phyloP scores from a whole-genome alignment of 2,329 filamentous ascomycete species.

The Fusarium drepaniforme region DNA sequence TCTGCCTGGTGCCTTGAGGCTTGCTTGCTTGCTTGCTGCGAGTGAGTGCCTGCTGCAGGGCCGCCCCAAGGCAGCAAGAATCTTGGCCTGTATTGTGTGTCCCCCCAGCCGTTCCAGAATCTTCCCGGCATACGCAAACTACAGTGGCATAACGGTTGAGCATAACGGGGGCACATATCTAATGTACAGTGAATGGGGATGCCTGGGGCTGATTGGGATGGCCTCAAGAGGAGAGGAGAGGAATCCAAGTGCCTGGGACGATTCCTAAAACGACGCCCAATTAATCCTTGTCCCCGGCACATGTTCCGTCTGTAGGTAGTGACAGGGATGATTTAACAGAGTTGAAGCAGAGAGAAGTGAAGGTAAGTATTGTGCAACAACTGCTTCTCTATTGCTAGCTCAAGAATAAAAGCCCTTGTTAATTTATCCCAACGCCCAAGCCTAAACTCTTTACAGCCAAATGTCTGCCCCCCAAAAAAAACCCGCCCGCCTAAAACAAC shows the following conservation, averaged over 20 bases:
- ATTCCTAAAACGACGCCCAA: slow-evolving; percentile 4
- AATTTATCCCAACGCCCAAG: background rate
- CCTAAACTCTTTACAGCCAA: background rate
- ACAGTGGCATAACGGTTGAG: slow-evolving; percentile 24
- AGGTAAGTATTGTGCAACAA: background rate
- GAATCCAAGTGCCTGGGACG: slow-evolving; percentile 25
- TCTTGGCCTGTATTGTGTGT: background rate
- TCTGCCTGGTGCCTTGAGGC: background rate
- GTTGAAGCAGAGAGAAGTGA: background rate
- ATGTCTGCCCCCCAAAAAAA: background rate
- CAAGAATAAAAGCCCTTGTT: background rate
- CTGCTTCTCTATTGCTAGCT: background rate
- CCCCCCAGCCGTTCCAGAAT: slow-evolving; percentile 12
- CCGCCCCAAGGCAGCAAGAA: slow-evolving; percentile 34
- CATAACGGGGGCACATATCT: background rate
- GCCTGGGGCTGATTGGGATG: background rate
- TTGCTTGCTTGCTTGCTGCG: background rate
- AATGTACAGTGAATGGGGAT: background rate
- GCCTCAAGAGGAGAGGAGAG: slow-evolving; percentile 3
- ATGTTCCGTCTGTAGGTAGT: slow-evolving; percentile 1
- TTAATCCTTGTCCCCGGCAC: slow-evolving; percentile 27
- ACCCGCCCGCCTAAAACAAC: slow-evolving; percentile 17
- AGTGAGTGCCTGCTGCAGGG: slow-evolving; percentile 21
- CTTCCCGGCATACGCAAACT: slow-evolving; percentile 6
- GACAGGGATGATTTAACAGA: slow-evolving; percentile 14